Evolutionary conservation across 345 rosid genomes (phyloP), one percentile per base, ranked within the genome.

Genomic region (Carallia brachiata): DNA sequence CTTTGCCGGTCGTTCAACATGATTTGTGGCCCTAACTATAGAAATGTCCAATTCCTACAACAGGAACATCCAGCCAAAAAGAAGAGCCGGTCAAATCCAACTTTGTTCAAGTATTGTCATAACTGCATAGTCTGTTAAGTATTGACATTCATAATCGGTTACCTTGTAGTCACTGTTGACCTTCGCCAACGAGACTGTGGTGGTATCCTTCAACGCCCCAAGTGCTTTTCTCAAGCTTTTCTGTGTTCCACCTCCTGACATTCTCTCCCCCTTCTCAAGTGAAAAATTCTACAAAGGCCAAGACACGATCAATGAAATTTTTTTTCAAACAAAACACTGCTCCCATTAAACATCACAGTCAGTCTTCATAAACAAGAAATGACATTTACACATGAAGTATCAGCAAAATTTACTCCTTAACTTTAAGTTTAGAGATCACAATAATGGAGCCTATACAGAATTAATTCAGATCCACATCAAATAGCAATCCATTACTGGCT

Each of bases 91-190:
- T 65, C 7, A 34, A 61, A 17, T 19, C 44, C 15, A 56, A 63
- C 48, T 40, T 18, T 9, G 52, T 47, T 31, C 5, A 30, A 12
- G 3, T 39, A 69, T 13, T 9, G 9, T 52, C 48, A 52, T 8
- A 30, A 65, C 23, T 31, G 30, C 27, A 63, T 0, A 4, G 32
- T 6, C 31, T 19, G 13, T 13, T 15, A 2, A 56, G 50, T 12
- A 44, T 44, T 44, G 10, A 44, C 12, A 10, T 44, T 12, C 4
- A 3, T 44, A 44, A 44, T 15, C 0, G 16, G 5, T 13, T 69
- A 94, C 99, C 99, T 95, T 95, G 74, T 95, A 92, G 70, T 84
- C 98, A 69, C 99, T 95, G 68, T 92, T 92, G 77, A 95, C 97
- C 82, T 92, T 95, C 53, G 98, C 99, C 86, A 95, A 88, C 39